These are phyloP conservation scores for Chimonanthus praecox DNA, from an alignment of 164 flowering plant genomes.

Conservation along the genomic window DNA sequence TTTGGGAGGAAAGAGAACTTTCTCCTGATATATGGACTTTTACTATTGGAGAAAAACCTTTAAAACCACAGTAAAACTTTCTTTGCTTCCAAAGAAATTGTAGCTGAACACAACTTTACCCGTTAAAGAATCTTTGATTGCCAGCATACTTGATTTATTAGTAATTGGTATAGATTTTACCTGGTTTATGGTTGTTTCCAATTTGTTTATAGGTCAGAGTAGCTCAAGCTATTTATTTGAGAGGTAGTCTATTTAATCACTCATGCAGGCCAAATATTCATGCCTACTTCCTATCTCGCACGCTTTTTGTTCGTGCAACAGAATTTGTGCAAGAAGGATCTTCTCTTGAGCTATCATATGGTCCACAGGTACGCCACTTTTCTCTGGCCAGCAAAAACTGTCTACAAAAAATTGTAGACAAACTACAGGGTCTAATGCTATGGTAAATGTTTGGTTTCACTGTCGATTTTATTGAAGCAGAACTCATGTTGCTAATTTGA, in stretches of 20 bases:
- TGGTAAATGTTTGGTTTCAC: no score
- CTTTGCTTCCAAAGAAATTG: not conserved
- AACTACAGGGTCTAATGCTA: no score
- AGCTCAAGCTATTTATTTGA: slow-evolving; percentile 76
- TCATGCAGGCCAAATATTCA: slow-evolving; percentile 88
- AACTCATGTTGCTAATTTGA: not conserved
- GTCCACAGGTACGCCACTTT: slow-evolving; percentile 67
- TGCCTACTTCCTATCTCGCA: slow-evolving; percentile 76
- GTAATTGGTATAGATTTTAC: not conserved
- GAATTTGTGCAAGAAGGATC: slow-evolving; percentile 48
- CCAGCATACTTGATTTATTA: not conserved
- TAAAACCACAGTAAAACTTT: not conserved
- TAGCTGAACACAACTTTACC: not conserved
- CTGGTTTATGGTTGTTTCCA: slow-evolving; percentile 5
- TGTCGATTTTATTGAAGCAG: no score
- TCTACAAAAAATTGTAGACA: no score
- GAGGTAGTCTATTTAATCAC: slow-evolving; percentile 86
- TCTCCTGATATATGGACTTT: not conserved
- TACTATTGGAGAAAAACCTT: not conserved
- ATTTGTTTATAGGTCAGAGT: slow-evolving; percentile 56
- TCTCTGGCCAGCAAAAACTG: not conserved
- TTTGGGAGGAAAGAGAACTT: not conserved
- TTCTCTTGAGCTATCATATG: slow-evolving; percentile 82
- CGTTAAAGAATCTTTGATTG: not conserved
- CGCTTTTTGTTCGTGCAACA: slow-evolving; percentile 60